phyloP scores from a whole-genome alignment of 441 rosid species.

The Dalechampia spathulata region DNA sequence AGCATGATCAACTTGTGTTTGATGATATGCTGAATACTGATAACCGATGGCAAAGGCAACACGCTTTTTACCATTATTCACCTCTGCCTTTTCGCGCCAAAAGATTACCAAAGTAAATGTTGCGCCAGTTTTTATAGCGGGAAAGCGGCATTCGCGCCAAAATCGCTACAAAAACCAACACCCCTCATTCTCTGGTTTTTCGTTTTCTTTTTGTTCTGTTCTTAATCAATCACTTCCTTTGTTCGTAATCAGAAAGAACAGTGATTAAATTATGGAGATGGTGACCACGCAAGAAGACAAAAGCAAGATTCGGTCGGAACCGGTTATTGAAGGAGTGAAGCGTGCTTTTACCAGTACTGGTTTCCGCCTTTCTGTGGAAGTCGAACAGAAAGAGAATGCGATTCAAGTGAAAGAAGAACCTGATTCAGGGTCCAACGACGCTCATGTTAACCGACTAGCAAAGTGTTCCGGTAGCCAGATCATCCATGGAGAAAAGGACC shows the following conservation, averaged over 20 bases:
- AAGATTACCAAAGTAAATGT: not conserved
- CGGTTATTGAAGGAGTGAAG: not conserved
- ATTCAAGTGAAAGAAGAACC: not conserved
- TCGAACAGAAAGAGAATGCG: constrained; percentile 1
- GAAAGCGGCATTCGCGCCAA: constrained; percentile 9
- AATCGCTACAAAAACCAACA: not conserved
- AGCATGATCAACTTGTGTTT: too few relatives aligned
- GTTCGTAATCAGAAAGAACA: too few relatives aligned
- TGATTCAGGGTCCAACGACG: not conserved
- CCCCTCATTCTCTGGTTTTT: not conserved
- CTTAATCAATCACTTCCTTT: not conserved
- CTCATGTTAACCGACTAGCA: too few relatives aligned
- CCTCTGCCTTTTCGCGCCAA: not conserved
- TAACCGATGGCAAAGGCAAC: too few relatives aligned
- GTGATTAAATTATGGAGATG: not conserved
- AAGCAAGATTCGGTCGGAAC: not conserved
- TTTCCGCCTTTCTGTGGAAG: constrained; percentile 25
- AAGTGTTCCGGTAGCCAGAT: too few relatives aligned
- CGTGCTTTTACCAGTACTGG: constrained; percentile 26
- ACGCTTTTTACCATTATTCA: too few relatives aligned
- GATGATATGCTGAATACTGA: too few relatives aligned
- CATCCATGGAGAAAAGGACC: too few relatives aligned
- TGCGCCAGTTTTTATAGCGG: not conserved
- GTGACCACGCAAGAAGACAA: not conserved
- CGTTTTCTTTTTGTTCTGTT: not conserved